A percentile compares a stretch with the other conserved stretches of the same genome.
Conservation (phyloP, 176 grass and related monocot genomes). For the Musa beccarii region DNA sequence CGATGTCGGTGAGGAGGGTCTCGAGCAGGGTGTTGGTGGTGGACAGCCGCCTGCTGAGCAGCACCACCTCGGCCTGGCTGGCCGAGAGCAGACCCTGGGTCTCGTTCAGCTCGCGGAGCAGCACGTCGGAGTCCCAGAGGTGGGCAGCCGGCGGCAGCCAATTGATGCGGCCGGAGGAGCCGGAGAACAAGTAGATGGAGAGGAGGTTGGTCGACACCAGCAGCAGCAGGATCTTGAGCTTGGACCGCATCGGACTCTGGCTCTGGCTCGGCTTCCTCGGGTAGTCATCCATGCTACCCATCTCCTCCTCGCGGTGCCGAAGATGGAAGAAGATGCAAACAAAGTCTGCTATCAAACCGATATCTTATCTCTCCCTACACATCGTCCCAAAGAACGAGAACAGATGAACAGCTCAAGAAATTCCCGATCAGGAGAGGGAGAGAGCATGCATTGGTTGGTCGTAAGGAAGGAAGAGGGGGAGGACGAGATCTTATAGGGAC, state of each 20-base stretch:
- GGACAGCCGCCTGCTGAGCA: conserved; percentile 31
- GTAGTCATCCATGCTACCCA: conserved; percentile 48
- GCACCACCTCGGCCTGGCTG: conserved; percentile 19
- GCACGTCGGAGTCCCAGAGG: conserved; percentile 33
- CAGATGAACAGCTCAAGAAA: no score
- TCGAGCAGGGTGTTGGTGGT: conserved; percentile 47
- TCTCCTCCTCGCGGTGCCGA: background rate
- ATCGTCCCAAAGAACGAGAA: no score
- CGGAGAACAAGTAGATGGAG: conserved; percentile 22
- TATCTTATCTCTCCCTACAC: no score
- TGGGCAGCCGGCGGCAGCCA: conserved; percentile 10
- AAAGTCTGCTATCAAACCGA: no score
- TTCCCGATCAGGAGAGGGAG: no score
- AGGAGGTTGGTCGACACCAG: conserved; percentile 19
- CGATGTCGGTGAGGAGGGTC: conserved; percentile 29
- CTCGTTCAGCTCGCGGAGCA: conserved; percentile 42
- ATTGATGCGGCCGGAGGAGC: conserved; percentile 1
- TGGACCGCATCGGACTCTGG: conserved; percentile 11
- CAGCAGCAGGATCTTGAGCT: conserved; percentile 23
- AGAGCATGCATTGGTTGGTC: no score
- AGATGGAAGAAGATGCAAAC: no score
- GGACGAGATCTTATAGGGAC: no score
- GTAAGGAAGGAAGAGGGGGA: no score
- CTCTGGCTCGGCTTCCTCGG: conserved; percentile 19
- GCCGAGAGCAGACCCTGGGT: conserved; percentile 29